Percentiles rank a stretch among this genome's conserved stretches.
Evolutionary conservation across 2,329 filamentous ascomycete species (phyloP).

Genomic region (Claviceps africana): DNA sequence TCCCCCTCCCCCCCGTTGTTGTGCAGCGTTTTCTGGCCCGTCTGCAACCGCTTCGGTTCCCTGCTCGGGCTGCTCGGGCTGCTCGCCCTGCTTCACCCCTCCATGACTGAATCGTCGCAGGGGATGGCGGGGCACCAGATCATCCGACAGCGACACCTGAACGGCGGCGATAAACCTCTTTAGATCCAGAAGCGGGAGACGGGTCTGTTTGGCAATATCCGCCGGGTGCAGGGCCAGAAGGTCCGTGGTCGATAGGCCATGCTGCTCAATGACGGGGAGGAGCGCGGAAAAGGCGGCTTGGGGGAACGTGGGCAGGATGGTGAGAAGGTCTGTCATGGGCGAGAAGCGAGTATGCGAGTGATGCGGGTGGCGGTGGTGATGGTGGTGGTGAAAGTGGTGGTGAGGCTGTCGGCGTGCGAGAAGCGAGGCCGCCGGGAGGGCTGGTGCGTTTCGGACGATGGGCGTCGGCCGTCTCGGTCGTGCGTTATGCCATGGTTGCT

Average conservation of each 20-base stretch:
- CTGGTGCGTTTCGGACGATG: neutral
- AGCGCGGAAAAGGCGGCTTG: constrained; percentile 58
- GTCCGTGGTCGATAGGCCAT: constrained; percentile 65
- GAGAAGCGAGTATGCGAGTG: neutral
- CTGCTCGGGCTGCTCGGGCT: neutral
- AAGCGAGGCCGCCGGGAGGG: too few relatives aligned
- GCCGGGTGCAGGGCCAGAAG: constrained; percentile 70
- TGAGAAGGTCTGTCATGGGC: constrained; percentile 72
- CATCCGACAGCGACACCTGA: constrained; percentile 49
- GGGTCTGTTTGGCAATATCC: constrained; percentile 75
- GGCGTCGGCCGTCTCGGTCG: neutral
- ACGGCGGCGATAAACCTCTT: constrained; percentile 58
- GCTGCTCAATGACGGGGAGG: constrained; percentile 65
- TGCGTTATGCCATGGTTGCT: neutral
- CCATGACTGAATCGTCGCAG: constrained; percentile 6
- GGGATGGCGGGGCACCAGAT: constrained; percentile 28
- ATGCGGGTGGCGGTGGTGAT: neutral
- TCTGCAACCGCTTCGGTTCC: neutral
- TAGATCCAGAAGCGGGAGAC: constrained; percentile 67
- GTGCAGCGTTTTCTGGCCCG: neutral
- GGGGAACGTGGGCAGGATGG: constrained; percentile 69
- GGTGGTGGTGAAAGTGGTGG: neutral
- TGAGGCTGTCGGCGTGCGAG: neutral
- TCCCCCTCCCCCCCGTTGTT: neutral
- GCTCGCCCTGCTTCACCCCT: neutral